Percentiles rank a stretch among this genome's conserved stretches.
phyloP scores from a whole-genome alignment of 164 flowering plant species.

The Vitis labrusca region DNA sequence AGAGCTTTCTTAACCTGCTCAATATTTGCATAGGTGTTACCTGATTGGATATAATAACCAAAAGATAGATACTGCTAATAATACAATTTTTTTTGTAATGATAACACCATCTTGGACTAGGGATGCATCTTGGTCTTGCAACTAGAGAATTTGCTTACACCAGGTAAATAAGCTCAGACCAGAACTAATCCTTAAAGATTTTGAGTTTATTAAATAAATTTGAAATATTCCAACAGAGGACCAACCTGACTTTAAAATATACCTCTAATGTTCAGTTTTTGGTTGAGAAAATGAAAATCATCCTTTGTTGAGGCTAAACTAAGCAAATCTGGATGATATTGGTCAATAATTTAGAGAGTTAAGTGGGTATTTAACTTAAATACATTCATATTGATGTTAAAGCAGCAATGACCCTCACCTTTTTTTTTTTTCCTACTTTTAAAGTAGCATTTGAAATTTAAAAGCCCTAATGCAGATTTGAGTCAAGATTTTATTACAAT shows the following conservation, averaged over 20 bases:
- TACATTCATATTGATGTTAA: too few species aligned
- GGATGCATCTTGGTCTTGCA: not conserved
- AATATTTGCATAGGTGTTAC: not conserved
- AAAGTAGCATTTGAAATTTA: too few species aligned
- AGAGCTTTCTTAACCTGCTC: conserved; percentile 64
- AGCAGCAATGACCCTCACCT: too few species aligned
- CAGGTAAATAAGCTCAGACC: not conserved
- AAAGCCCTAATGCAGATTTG: too few species aligned
- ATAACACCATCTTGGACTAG: not conserved
- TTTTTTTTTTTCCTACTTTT: too few species aligned
- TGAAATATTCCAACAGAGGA: not conserved
- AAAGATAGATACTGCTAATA: not conserved
- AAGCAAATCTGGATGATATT: too few species aligned
- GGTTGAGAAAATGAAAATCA: not conserved
- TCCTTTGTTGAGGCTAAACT: not conserved
- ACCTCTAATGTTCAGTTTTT: not conserved
- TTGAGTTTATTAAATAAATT: too few species aligned
- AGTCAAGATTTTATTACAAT: too few species aligned
- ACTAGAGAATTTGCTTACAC: not conserved
- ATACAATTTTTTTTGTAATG: too few species aligned
- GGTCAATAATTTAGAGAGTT: too few species aligned
- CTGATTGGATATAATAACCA: not conserved
- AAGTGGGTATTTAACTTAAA: too few species aligned
- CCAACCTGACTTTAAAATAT: not conserved
- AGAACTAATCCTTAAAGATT: not conserved